Percentiles rank a stretch among this genome's conserved stretches.
Evolutionary conservation across 306 rosid species (phyloP).

Genomic region (Quercus wislizeni): DNA sequence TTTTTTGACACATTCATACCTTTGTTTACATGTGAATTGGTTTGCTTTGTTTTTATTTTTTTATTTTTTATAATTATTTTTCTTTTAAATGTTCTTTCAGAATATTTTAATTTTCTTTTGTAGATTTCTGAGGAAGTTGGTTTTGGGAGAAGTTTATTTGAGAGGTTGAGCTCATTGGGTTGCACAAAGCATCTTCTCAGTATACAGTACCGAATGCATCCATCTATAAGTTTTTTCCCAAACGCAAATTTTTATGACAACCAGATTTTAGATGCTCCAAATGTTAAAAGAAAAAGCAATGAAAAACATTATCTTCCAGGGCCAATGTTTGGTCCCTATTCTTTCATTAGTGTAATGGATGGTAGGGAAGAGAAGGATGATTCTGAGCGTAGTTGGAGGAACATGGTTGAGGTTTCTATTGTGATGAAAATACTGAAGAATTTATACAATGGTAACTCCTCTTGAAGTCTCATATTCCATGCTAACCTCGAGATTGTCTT

Average conservation of each 20-base stretch:
- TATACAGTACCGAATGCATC: constrained; percentile 84
- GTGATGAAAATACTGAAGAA: constrained; percentile 45
- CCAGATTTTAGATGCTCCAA: constrained; percentile 54
- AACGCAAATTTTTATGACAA: constrained; percentile 51
- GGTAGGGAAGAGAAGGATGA: constrained; percentile 75
- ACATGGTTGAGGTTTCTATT: constrained; percentile 66
- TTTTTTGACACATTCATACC: neutral
- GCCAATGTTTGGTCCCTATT: constrained; percentile 69
- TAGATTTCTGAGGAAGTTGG: constrained; percentile 57
- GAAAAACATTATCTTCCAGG: constrained; percentile 50
- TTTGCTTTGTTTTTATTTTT: no score
- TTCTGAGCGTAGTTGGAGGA: constrained; percentile 62
- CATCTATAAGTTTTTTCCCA: constrained; percentile 69
- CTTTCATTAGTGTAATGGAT: constrained; percentile 62
- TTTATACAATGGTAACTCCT: constrained; percentile 50
- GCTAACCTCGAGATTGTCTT: neutral
- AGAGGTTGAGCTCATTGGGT: constrained; percentile 47
- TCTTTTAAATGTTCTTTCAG: neutral
- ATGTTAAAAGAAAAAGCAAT: constrained; percentile 38
- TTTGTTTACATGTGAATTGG: neutral
- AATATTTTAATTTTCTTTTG: neutral
- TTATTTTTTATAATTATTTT: no score
- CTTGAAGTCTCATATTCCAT: neutral
- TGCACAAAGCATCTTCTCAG: constrained; percentile 56
- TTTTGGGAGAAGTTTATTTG: constrained; percentile 78